These are phyloP conservation scores for Hippophae tibetana DNA, from an alignment of 306 rosid genomes.

Conservation along the genomic window DNA sequence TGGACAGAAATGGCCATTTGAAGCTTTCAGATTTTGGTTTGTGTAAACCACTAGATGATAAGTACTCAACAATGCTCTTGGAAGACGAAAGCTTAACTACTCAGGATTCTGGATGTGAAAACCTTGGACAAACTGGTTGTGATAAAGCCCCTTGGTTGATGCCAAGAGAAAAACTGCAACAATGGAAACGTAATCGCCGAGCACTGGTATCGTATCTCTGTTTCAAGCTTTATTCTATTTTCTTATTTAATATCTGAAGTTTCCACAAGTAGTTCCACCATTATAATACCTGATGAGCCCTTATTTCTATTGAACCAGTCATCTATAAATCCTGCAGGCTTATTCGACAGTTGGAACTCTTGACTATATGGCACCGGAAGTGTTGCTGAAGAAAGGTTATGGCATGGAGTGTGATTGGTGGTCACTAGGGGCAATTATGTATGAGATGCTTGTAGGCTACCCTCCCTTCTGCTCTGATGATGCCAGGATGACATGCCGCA, in stretches of 20 bases:
- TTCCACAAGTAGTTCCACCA: not conserved
- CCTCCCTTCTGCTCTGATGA: slow-evolving; percentile 99
- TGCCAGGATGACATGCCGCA: slow-evolving; percentile 96
- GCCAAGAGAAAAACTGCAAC: slow-evolving; percentile 92
- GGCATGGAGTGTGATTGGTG: slow-evolving; percentile 99
- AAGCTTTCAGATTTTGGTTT: slow-evolving; percentile 99
- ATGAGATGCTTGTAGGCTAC: slow-evolving; percentile 94
- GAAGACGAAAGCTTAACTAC: slow-evolving; percentile 61
- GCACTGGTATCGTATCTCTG: slow-evolving; percentile 42
- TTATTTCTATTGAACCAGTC: slow-evolving; percentile 1
- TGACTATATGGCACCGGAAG: slow-evolving; percentile 99
- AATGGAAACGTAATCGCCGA: slow-evolving; percentile 97
- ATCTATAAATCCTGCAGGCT: slow-evolving; percentile 40
- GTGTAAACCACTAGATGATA: slow-evolving; percentile 95
- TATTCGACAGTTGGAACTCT: slow-evolving; percentile 98
- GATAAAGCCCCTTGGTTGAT: slow-evolving; percentile 72
- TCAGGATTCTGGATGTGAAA: slow-evolving; percentile 56
- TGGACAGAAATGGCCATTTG: slow-evolving; percentile 89
- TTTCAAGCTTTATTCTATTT: not conserved
- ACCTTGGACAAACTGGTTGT: slow-evolving; percentile 48
- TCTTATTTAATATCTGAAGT: slow-evolving; percentile 10
- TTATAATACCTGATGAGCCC: not conserved
- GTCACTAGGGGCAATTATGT: slow-evolving; percentile 98
- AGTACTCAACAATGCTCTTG: slow-evolving; percentile 76
- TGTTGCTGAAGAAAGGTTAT: slow-evolving; percentile 91